Evolutionary conservation across 768 basidiomycete genomes (phyloP).

Genomic region (Nidula microcarpa): DNA sequence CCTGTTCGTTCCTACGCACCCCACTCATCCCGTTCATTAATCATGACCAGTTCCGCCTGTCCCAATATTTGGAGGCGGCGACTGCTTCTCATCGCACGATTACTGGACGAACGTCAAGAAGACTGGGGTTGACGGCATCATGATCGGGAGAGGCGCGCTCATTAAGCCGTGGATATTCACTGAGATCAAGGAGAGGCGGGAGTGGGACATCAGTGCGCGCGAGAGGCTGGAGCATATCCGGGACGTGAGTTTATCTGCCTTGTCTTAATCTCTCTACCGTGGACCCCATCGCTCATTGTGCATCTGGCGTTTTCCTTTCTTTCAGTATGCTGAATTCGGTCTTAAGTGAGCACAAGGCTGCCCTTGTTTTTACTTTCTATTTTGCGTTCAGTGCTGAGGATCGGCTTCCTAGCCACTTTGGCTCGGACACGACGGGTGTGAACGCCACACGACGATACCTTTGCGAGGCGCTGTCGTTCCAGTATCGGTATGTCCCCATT

Average conservation of each 20-base stretch:
- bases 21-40: not conserved
- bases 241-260: slow-evolving; percentile 43
- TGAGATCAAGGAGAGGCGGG: slow-evolving; percentile 86
- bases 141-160: slow-evolving; percentile 92
- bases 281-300: not conserved
- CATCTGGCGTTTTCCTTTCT: not conserved
- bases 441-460: slow-evolving; percentile 91
- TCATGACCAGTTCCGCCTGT: slow-evolving; percentile 60
- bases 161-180: slow-evolving; percentile 98
- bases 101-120: slow-evolving; percentile 76
- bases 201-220: slow-evolving; percentile 89
- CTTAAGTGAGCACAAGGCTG: slow-evolving; percentile 49
- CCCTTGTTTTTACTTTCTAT: not conserved
- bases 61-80: slow-evolving; percentile 97
- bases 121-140: slow-evolving; percentile 91
- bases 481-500: slow-evolving; percentile 93
- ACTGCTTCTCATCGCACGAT: slow-evolving; percentile 84
- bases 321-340: slow-evolving; percentile 83
- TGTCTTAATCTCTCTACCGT: not conserved
- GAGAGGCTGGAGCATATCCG: slow-evolving; percentile 80
- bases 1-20: not conserved
- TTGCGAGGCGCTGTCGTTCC: slow-evolving; percentile 94
- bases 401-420: slow-evolving; percentile 59
- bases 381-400: not conserved
- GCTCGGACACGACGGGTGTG: slow-evolving; percentile 84